Percentiles rank a stretch among this genome's conserved stretches.
Evolutionary conservation across 1,284 basidiomycete genomes (phyloP).

Genomic region (Rhizoctonia solani): DNA sequence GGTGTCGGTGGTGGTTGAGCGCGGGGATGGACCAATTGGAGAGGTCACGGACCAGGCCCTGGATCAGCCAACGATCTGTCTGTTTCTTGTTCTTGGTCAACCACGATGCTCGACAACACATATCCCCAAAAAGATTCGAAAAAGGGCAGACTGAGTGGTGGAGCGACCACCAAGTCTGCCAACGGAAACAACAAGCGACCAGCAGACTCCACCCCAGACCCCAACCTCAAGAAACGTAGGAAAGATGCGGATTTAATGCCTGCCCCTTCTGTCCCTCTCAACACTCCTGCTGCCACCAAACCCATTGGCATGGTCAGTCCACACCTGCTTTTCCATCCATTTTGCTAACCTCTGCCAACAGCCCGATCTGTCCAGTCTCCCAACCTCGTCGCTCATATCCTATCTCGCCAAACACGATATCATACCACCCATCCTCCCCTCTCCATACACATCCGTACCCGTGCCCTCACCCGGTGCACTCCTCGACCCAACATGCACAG

Average conservation of each 20-base stretch:
- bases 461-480: background rate
- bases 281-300: background rate
- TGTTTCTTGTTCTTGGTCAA: background rate
- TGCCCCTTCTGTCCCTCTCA: background rate
- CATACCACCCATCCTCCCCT: conserved; percentile 25
- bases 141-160: too few relatives aligned
- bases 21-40: background rate
- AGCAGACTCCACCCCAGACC: background rate
- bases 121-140: background rate
- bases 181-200: too few relatives aligned
- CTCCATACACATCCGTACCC: conserved; percentile 6
- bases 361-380: conserved; percentile 3
- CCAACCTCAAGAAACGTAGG: conserved; percentile 32
- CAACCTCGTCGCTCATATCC: conserved; percentile 1
- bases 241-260: background rate
- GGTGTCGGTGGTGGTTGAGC: background rate
- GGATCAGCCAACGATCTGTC: too few relatives aligned
- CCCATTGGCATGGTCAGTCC: background rate
- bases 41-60: too few relatives aligned
- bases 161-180: too few relatives aligned
- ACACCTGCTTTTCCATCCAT: background rate
- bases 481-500: background rate
- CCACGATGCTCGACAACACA: conserved; percentile 2
- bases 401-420: conserved; percentile 30
- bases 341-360: background rate